A percentile compares a stretch with the other conserved stretches of the same genome.
Evolutionary conservation across 495 filamentous ascomycete species (phyloP).

Genomic region (Neurospora sp.): DNA sequence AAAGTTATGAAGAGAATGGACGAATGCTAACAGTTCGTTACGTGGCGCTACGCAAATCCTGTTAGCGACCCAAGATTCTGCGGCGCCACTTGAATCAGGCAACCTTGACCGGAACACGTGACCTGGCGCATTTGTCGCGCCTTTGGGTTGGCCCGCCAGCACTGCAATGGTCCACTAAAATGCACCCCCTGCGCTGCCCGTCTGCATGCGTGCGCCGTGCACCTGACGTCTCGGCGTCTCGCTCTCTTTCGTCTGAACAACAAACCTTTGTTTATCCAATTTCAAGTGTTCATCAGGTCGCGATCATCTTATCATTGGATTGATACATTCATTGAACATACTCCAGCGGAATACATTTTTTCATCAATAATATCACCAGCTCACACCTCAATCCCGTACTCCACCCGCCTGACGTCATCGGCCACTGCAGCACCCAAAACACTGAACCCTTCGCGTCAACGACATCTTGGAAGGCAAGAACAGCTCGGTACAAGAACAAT

Average conservation of each 20-base stretch:
- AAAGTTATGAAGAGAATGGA: background rate
- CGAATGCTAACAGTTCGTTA: too few relatives aligned
- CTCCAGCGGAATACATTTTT: background rate
- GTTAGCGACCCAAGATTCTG: background rate
- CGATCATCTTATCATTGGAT: background rate
- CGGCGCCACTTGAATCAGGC: background rate
- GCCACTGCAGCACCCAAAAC: background rate
- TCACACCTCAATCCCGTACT: background rate
- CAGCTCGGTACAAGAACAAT: background rate
- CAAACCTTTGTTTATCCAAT: background rate
- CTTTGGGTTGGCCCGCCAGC: conserved; percentile 23
- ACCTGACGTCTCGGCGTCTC: background rate
- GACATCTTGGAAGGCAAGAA: background rate
- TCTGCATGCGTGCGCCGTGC: background rate
- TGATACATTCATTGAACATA: background rate
- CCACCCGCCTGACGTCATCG: conserved; percentile 14
- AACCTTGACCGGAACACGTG: conserved; percentile 9
- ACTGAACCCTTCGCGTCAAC: background rate
- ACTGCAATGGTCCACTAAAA: background rate
- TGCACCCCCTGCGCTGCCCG: background rate
- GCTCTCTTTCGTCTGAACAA: background rate
- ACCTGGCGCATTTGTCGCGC: conserved; percentile 17
- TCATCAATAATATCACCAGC: background rate
- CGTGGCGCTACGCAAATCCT: background rate
- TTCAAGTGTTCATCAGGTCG: background rate